Percentiles rank a stretch among this genome's conserved stretches.
Conservation (phyloP, 148 eudicot genomes). For the Drosera capensis region DNA sequence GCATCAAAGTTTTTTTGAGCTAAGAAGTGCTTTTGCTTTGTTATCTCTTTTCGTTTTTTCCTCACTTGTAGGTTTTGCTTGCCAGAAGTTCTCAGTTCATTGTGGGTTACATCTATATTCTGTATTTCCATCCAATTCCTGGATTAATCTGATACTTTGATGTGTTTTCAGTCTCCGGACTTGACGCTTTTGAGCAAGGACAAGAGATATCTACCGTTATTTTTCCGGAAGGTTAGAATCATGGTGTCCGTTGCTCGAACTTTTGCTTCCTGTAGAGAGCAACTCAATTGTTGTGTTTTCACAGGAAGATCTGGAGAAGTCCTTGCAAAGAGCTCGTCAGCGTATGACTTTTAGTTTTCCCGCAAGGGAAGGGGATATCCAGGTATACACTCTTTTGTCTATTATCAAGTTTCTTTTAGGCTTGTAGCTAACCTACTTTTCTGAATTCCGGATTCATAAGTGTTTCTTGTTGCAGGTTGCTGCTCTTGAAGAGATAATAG, state of each 20-base stretch:
- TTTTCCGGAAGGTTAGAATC: constrained; percentile 64
- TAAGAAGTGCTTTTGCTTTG: no score
- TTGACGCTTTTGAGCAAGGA: constrained; percentile 43
- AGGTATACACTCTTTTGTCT: constrained; percentile 25
- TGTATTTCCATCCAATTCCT: background rate
- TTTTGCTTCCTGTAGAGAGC: background rate
- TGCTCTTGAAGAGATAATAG: constrained; percentile 71
- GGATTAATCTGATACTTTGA: background rate
- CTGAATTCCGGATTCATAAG: background rate
- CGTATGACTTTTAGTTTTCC: constrained; percentile 47
- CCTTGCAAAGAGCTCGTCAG: constrained; percentile 43
- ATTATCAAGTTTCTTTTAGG: background rate
- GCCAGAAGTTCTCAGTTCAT: background rate
- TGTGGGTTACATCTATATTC: background rate
- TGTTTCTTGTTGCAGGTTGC: constrained; percentile 42
- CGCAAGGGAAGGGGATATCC: constrained; percentile 51
- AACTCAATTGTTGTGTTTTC: constrained; percentile 5
- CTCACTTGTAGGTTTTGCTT: no score
- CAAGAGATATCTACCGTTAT: constrained; percentile 56
- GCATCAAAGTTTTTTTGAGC: no score
- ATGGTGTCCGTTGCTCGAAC: no score
- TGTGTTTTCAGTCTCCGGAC: constrained; percentile 54
- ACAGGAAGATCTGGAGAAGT: constrained; percentile 85
- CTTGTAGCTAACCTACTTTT: background rate
- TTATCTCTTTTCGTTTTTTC: no score